Evolutionary conservation across 2,329 filamentous ascomycete genomes (phyloP).

Genomic region (Cytospora chrysosperma): DNA sequence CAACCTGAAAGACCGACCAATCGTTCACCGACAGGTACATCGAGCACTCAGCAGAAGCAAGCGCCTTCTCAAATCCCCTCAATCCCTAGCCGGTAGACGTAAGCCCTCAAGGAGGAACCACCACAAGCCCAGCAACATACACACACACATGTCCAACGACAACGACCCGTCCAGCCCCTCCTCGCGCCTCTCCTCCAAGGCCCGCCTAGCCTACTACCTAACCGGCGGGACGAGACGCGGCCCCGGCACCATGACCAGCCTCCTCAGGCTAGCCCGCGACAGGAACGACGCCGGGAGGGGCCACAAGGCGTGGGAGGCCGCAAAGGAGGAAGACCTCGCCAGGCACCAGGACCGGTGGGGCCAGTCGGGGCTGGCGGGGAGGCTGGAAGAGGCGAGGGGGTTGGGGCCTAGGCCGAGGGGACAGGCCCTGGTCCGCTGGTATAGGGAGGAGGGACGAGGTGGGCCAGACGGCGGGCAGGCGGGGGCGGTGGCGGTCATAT

Average conservation of each 20-base stretch:
- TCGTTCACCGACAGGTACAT: too few relatives aligned
- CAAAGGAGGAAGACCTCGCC: background rate
- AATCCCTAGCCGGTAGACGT: too few relatives aligned
- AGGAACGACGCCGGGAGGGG: constrained; percentile 11
- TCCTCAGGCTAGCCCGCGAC: constrained; percentile 9
- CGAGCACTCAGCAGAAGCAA: background rate
- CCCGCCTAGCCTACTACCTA: constrained; percentile 18
- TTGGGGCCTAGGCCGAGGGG: constrained; percentile 12
- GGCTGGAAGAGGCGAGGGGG: background rate
- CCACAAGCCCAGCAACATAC: background rate
- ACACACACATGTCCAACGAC: background rate
- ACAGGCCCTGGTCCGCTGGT: constrained; percentile 8
- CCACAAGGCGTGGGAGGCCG: constrained; percentile 31
- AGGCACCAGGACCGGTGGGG: constrained; percentile 4
- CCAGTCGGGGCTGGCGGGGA: background rate
- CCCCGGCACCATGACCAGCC: constrained; percentile 9
- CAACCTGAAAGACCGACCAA: background rate
- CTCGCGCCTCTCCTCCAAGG: constrained; percentile 11
- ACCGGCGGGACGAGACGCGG: constrained; percentile 15
- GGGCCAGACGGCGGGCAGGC: background rate
- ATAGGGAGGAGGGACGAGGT: background rate
- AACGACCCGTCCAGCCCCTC: background rate
- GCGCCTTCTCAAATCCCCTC: background rate
- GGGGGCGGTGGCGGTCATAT: background rate
- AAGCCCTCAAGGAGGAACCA: too few relatives aligned